Conservation (phyloP, 164 flowering plant species). For the Liriodendron chinense region DNA sequence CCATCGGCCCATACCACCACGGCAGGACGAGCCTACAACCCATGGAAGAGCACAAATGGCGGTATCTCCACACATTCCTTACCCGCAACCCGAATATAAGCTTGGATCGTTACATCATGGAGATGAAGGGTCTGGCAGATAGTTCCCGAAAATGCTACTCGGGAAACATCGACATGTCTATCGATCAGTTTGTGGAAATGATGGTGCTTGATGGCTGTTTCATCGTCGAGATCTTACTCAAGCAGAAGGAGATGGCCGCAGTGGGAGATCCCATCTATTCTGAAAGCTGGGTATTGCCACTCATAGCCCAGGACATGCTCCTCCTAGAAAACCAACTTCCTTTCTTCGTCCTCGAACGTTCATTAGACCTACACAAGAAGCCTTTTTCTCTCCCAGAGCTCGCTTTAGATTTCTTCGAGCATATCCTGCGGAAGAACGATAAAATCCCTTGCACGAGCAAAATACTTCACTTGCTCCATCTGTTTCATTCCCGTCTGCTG, state of each 20-base stretch:
- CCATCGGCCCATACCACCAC: conserved; percentile 25
- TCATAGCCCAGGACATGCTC: not conserved
- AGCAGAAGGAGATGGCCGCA: not conserved
- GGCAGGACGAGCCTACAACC: conserved; percentile 1
- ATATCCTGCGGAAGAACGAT: not conserved
- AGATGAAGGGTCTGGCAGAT: not conserved
- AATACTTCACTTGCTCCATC: conserved; percentile 6
- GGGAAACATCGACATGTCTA: not conserved
- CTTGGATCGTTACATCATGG: not conserved
- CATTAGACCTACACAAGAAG: not conserved
- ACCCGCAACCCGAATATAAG: not conserved
- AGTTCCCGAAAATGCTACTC: conserved; percentile 3
- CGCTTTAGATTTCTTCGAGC: not conserved
- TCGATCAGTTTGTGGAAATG: conserved; percentile 7
- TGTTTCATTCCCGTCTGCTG: not conserved
- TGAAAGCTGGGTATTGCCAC: not conserved
- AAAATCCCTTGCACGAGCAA: not conserved
- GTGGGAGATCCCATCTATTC: not conserved
- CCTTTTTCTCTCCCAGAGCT: not conserved
- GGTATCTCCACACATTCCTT: not conserved
- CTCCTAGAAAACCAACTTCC: conserved; percentile 11
- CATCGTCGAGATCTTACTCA: not conserved
- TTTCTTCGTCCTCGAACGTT: conserved; percentile 2
- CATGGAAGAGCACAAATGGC: conserved; percentile 22
- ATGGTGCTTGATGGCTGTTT: conserved; percentile 13